Evolutionary conservation across 208 protist genomes (phyloP).

Genomic region (Phytomonas sp.): DNA sequence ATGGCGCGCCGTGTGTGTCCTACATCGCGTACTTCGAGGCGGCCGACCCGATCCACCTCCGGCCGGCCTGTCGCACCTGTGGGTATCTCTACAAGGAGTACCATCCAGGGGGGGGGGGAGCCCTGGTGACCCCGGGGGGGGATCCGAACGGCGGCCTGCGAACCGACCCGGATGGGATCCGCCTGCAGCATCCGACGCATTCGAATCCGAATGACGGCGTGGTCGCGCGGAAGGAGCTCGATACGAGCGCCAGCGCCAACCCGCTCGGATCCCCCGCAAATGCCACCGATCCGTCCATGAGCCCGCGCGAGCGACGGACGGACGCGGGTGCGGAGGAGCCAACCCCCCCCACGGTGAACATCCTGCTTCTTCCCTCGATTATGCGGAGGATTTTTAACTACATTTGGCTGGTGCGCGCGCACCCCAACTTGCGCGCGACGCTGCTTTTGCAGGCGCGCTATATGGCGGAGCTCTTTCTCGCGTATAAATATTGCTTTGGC

Average conservation of each 20-base stretch:
- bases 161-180: too few species aligned
- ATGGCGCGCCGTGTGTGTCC: slow-evolving; percentile 67
- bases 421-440: slow-evolving; percentile 63
- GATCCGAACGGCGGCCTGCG: background rate
- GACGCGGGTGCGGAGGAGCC: slow-evolving; percentile 2
- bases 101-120: background rate
- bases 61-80: slow-evolving; percentile 61
- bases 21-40: slow-evolving; percentile 66
- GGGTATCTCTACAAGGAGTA: slow-evolving; percentile 52
- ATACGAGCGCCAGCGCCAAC: too few species aligned
- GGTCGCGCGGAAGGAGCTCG: too few species aligned
- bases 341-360: slow-evolving; percentile 9
- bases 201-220: too few species aligned
- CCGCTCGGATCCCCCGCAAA: background rate
- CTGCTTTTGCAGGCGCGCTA: slow-evolving; percentile 74
- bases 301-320: background rate
- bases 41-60: slow-evolving; percentile 53
- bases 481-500: slow-evolving; percentile 78
- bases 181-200: background rate
- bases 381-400: slow-evolving; percentile 77
- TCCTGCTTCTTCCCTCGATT: slow-evolving; percentile 64
- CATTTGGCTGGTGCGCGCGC: slow-evolving; percentile 62
- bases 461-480: slow-evolving; percentile 63
- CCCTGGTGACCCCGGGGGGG: background rate
- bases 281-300: background rate